Evolutionary conservation across 495 filamentous ascomycete species (phyloP).

Genomic region (Penicillium paradoxum): DNA sequence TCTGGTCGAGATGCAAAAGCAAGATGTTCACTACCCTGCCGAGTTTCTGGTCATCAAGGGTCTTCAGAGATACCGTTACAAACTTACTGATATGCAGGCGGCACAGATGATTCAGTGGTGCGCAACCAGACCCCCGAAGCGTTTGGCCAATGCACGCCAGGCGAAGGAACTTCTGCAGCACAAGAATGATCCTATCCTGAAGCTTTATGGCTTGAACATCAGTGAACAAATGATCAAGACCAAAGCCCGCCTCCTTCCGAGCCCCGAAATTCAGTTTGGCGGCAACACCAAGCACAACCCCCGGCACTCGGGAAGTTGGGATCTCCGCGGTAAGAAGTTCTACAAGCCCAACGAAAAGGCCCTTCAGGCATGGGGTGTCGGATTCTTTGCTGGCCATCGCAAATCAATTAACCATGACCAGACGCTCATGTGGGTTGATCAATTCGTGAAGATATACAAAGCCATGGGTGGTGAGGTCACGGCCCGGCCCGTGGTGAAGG

Average conservation of each 20-base stretch:
- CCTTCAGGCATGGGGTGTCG: conserved; percentile 69
- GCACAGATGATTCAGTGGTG: conserved; percentile 85
- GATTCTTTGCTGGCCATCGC: conserved; percentile 43
- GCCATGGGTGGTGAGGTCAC: conserved; percentile 66
- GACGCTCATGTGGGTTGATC: conserved; percentile 51
- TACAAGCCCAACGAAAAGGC: conserved; percentile 49
- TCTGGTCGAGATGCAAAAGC: conserved; percentile 63
- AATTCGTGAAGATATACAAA: conserved; percentile 58
- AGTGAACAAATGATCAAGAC: conserved; percentile 55
- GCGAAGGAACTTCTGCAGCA: conserved; percentile 65
- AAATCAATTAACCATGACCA: conserved; percentile 35
- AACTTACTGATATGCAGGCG: conserved; percentile 65
- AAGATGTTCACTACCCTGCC: conserved; percentile 66
- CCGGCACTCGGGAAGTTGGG: conserved; percentile 68
- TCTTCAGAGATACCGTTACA: conserved; percentile 75
- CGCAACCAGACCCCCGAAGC: conserved; percentile 56
- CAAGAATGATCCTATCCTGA: conserved; percentile 60
- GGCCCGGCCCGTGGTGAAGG: conserved; percentile 25
- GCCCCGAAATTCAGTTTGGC: conserved; percentile 64
- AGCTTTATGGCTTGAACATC: conserved; percentile 64
- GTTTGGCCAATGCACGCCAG: conserved; percentile 56
- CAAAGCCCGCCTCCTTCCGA: conserved; percentile 64
- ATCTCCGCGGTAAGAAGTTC: conserved; percentile 76
- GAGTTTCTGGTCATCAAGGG: conserved; percentile 59
- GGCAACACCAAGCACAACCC: conserved; percentile 49